phyloP scores from a whole-genome alignment of 148 eudicot genomes.

The Tetragonia tetragonoides region DNA sequence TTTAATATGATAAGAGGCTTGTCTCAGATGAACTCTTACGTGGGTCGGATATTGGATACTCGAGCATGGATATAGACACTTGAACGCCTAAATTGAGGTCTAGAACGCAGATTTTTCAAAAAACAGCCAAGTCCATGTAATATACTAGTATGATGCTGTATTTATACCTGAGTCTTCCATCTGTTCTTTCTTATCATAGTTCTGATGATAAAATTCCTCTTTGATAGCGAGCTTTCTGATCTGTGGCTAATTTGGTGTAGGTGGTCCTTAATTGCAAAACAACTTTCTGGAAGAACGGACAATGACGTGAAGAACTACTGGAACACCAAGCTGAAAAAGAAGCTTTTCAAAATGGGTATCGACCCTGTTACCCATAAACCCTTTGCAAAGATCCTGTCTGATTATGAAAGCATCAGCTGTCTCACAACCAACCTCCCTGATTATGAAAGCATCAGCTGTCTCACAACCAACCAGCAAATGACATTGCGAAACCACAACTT shows the following conservation, averaged over 20 bases:
- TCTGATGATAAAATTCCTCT: not conserved
- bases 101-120: too few species aligned
- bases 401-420: slow-evolving; percentile 56
- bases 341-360: slow-evolving; percentile 72
- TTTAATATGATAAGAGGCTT: not conserved
- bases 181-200: not conserved
- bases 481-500: slow-evolving; percentile 21
- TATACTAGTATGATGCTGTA: too few species aligned
- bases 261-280: slow-evolving; percentile 90
- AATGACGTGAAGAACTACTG: slow-evolving; percentile 92
- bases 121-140: too few species aligned
- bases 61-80: not conserved
- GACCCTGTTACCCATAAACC: slow-evolving; percentile 93
- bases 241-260: slow-evolving; percentile 31
- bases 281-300: slow-evolving; percentile 85
- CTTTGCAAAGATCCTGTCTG: slow-evolving; percentile 60
- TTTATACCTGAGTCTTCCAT: not conserved
- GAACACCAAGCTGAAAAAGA: slow-evolving; percentile 93
- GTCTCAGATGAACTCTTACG: not conserved
- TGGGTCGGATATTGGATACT: not conserved
- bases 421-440: slow-evolving; percentile 49
- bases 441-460: slow-evolving; percentile 51
- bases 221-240: not conserved
- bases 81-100: too few species aligned
- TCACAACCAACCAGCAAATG: slow-evolving; percentile 30